Evolutionary conservation across 1,284 basidiomycete genomes (phyloP).

Genomic region (Trichosporon sp.): DNA sequence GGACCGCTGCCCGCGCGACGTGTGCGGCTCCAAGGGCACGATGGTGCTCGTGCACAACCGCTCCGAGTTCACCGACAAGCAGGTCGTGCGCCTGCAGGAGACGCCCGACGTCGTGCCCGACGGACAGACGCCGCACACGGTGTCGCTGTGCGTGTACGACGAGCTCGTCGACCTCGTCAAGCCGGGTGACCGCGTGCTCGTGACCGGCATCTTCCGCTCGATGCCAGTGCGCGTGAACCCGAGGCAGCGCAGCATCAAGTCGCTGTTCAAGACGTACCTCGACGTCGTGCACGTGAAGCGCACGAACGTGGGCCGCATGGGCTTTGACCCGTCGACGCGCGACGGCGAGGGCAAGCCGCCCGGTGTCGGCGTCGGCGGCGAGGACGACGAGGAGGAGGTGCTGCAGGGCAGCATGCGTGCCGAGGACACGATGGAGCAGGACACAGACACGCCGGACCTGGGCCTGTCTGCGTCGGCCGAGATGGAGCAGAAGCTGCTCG

Average conservation of each 20-base stretch:
- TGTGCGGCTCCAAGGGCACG: slow-evolving; percentile 78
- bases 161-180: slow-evolving; percentile 93
- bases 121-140: slow-evolving; percentile 96
- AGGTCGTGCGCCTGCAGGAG: slow-evolving; percentile 92
- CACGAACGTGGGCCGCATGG: slow-evolving; percentile 65
- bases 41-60: slow-evolving; percentile 97
- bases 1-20: slow-evolving; percentile 80
- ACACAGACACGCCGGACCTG: slow-evolving; percentile 54
- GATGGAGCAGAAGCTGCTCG: slow-evolving; percentile 57
- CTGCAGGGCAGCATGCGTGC: slow-evolving; percentile 28
- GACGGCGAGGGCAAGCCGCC: slow-evolving; percentile 54
- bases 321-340: slow-evolving; percentile 77
- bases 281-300: slow-evolving; percentile 91
- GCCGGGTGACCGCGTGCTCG: slow-evolving; percentile 85
- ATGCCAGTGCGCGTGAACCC: slow-evolving; percentile 92
- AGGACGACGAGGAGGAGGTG: slow-evolving; percentile 63
- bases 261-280: slow-evolving; percentile 91
- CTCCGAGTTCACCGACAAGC: slow-evolving; percentile 90
- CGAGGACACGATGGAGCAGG: slow-evolving; percentile 41
- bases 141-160: slow-evolving; percentile 92
- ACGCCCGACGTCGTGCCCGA: slow-evolving; percentile 97
- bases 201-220: slow-evolving; percentile 92
- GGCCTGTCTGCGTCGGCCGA: slow-evolving; percentile 48
- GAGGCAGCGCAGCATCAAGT: slow-evolving; percentile 83
- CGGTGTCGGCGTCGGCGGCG: slow-evolving; percentile 78